Conservation (phyloP, 2,329 filamentous ascomycete species). For the Colletotrichum eleusines region DNA sequence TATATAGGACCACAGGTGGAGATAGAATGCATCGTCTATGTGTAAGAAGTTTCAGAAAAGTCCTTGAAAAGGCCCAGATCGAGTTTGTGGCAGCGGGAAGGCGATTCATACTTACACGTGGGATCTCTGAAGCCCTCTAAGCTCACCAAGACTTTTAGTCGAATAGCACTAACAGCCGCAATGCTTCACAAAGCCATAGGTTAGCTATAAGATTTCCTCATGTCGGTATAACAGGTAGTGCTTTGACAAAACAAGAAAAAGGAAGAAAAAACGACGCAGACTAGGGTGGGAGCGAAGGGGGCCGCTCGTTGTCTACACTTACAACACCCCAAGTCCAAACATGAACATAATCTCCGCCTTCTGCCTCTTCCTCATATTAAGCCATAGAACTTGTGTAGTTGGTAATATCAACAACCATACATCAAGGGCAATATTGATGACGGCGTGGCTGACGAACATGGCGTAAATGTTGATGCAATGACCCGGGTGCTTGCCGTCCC, state of each 20-base stretch:
- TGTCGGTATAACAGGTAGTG: rapidly evolving
- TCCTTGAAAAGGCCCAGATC: slow-evolving; percentile 53
- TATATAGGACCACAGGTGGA: slow-evolving; percentile 60
- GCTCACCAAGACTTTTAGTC: slow-evolving; percentile 55
- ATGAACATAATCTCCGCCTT: slow-evolving; percentile 53
- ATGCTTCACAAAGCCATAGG: slow-evolving; percentile 48
- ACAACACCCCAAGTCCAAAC: slow-evolving; percentile 50
- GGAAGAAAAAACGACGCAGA: neutral
- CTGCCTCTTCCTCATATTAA: slow-evolving; percentile 52
- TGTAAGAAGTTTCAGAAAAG: neutral
- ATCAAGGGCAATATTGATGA: slow-evolving; percentile 59
- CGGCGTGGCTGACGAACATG: slow-evolving; percentile 55
- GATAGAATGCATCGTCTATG: slow-evolving; percentile 51
- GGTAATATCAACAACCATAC: slow-evolving; percentile 57
- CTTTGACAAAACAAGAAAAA: too few relatives aligned
- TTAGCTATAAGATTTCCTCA: slow-evolving; percentile 8
- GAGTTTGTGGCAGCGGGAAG: slow-evolving; percentile 54
- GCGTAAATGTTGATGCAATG: slow-evolving; percentile 52
- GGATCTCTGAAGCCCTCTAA: slow-evolving; percentile 52
- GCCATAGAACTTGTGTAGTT: slow-evolving; percentile 50
- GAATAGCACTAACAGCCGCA: slow-evolving; percentile 51
- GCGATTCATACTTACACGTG: slow-evolving; percentile 51
- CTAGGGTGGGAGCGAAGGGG: neutral
- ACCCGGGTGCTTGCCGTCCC: slow-evolving; percentile 48
- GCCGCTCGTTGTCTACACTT: slow-evolving; percentile 21